Conservation (phyloP, 768 basidiomycete genomes). For the Tephrocybe sp. region DNA sequence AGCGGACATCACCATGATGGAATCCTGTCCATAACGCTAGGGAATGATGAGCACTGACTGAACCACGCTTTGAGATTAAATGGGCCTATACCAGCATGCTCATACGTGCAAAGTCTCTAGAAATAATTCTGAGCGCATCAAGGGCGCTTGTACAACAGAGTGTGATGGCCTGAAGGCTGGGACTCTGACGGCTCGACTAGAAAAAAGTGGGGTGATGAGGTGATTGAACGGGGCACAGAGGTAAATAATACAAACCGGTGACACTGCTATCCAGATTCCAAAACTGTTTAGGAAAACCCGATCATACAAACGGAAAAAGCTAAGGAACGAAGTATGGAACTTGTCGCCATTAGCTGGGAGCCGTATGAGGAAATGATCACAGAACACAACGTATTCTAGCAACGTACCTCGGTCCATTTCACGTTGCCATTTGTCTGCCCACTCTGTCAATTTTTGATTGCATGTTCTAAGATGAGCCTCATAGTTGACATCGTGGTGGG, state of each 20-base stretch:
- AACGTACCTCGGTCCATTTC: slow-evolving; percentile 69
- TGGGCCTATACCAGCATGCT: slow-evolving; percentile 65
- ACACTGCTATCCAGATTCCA: slow-evolving; percentile 65
- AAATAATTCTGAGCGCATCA: slow-evolving; percentile 67
- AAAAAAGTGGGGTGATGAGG: background rate
- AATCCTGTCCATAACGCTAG: slow-evolving; percentile 83
- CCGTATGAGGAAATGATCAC: slow-evolving; percentile 4
- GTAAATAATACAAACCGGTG: slow-evolving; percentile 39
- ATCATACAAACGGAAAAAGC: slow-evolving; percentile 74
- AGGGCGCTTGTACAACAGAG: slow-evolving; percentile 75
- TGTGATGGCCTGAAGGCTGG: slow-evolving; percentile 65
- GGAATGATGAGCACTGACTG: slow-evolving; percentile 5
- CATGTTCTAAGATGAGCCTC: slow-evolving; percentile 70
- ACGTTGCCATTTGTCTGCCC: slow-evolving; percentile 68
- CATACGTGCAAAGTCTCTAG: slow-evolving; percentile 69
- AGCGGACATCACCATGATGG: slow-evolving; percentile 81
- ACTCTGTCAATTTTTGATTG: slow-evolving; percentile 68
- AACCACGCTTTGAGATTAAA: background rate
- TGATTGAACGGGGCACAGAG: background rate
- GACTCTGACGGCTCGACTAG: slow-evolving; percentile 55
- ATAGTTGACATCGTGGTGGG: slow-evolving; percentile 65
- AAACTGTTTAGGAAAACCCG: slow-evolving; percentile 83
- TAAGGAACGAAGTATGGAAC: slow-evolving; percentile 76
- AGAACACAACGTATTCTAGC: background rate
- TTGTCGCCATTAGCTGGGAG: slow-evolving; percentile 61